These are phyloP conservation scores for Didymella lethalis DNA, from an alignment of 2,329 filamentous ascomycete species.

Conservation along the genomic window DNA sequence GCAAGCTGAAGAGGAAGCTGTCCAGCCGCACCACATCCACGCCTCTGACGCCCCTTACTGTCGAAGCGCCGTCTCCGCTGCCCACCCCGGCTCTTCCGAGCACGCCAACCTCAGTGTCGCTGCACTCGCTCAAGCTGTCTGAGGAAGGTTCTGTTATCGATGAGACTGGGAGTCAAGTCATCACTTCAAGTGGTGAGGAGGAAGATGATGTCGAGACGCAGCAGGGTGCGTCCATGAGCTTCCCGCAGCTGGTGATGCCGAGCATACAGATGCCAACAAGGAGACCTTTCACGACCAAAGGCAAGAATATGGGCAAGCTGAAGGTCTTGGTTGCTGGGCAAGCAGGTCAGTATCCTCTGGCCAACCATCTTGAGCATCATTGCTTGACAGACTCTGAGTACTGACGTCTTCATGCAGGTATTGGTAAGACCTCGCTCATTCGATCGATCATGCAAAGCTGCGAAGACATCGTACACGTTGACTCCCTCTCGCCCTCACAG, in stretches of 20 bases:
- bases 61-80: constrained; percentile 52
- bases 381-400: background rate
- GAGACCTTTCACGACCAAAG: constrained; percentile 86
- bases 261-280: constrained; percentile 90
- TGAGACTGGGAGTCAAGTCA: constrained; percentile 63
- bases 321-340: constrained; percentile 89
- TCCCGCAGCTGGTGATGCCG: constrained; percentile 94
- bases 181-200: constrained; percentile 63
- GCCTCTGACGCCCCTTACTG: constrained; percentile 37
- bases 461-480: constrained; percentile 92
- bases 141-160: constrained; percentile 65
- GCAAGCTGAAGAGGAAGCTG: constrained; percentile 33
- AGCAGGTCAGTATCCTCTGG: constrained; percentile 62
- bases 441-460: constrained; percentile 86
- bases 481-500: constrained; percentile 61
- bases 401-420: constrained; percentile 59
- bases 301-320: constrained; percentile 82
- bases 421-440: constrained; percentile 89
- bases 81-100: constrained; percentile 62
- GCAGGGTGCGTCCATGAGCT: constrained; percentile 45
- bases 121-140: constrained; percentile 66
- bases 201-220: constrained; percentile 54
- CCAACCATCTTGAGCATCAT: background rate
- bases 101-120: constrained; percentile 67
- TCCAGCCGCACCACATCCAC: constrained; percentile 34